These are phyloP conservation scores for Coemansia sp. DNA, from an alignment of 192 early-diverging fungal genomes.

Conservation along the genomic window DNA sequence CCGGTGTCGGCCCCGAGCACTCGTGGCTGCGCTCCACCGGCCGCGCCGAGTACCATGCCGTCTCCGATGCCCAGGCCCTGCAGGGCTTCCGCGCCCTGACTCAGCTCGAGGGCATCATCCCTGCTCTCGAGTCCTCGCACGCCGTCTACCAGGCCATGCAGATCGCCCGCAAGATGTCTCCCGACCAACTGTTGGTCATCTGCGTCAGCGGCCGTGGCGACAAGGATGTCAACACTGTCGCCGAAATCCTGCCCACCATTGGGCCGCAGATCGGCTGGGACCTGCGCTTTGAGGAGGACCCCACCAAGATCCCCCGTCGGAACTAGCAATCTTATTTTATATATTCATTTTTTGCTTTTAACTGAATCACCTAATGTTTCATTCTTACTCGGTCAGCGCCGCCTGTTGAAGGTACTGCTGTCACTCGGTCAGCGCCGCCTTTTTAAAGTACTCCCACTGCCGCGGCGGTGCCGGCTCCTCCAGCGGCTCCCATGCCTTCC, in stretches of 20 bases:
- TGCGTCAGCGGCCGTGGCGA: slow-evolving; percentile 94
- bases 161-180: slow-evolving; percentile 68
- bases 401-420: neutral
- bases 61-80: slow-evolving; percentile 81
- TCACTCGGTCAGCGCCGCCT: slow-evolving; percentile 36
- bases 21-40: slow-evolving; percentile 84
- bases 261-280: slow-evolving; percentile 92
- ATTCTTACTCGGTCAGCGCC: too few relatives aligned
- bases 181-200: slow-evolving; percentile 83
- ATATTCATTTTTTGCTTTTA: neutral
- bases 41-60: slow-evolving; percentile 79
- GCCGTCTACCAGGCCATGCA: slow-evolving; percentile 82
- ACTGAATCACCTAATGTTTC: neutral
- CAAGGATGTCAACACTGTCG: slow-evolving; percentile 95
- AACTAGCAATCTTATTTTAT: neutral
- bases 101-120: slow-evolving; percentile 87
- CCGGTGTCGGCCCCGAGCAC: slow-evolving; percentile 97
- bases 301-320: slow-evolving; percentile 17
- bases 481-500: slow-evolving; percentile 87
- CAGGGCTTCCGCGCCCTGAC: slow-evolving; percentile 76
- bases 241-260: slow-evolving; percentile 83
- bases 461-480: slow-evolving; percentile 73
- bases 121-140: slow-evolving; percentile 93
- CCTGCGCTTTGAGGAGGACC: slow-evolving; percentile 59
- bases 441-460: slow-evolving; percentile 75